Base-by-base conservation (phyloP, 352 stramenopile genomes). In the Globisporangium canariense region DNA sequence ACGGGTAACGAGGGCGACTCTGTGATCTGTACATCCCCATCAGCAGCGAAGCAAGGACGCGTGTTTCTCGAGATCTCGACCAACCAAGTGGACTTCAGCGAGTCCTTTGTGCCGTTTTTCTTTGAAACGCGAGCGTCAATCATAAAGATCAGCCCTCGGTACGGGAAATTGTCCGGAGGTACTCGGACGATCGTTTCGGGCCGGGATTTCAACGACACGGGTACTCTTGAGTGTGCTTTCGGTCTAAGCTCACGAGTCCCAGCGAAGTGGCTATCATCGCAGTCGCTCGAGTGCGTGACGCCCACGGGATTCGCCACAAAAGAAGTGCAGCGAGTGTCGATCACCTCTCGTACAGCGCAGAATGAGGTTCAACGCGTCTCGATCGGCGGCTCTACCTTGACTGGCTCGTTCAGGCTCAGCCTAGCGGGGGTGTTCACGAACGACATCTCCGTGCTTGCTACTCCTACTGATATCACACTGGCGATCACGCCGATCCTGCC, bases 31-130 rank as follows among this genome's bases (percentile, higher is more conserved):
- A 51, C 9, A 0, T 51, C 68, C 13, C 72, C 74, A 9, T 9
- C 54, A 0, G 30, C 75, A 13, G 34, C 34, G 34, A 18, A 36
- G 3, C 30, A 49, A 18, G 73, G 69, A 10, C 50, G 45, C 14
- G 69, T 74, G 36, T 58, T 64, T 25, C 50, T 85, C 7, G 75
- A 78, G 46, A 57, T 88, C 0, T 83, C 76, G 3, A 69, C 64
- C 5, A 88, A 88, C 50, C 58, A 70, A 34, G 58, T 63, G 7
- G 78, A 88, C 47, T 88, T 85, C 41, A 83, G 74, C 36, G 65
- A 78, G 0, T 77, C 74, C 13, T 53, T 28, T 0, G 5, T 72
- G 25, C 47, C 38, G 30, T 76, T 74, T 50, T 67, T 20, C 10
- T 50, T 83, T 20, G 41, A 62, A n/a, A 36, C 36, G n/a, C 62